phyloP scores from a whole-genome alignment of 2,329 filamentous ascomycete genomes.

The Ceratocystis cacaofunesta region DNA sequence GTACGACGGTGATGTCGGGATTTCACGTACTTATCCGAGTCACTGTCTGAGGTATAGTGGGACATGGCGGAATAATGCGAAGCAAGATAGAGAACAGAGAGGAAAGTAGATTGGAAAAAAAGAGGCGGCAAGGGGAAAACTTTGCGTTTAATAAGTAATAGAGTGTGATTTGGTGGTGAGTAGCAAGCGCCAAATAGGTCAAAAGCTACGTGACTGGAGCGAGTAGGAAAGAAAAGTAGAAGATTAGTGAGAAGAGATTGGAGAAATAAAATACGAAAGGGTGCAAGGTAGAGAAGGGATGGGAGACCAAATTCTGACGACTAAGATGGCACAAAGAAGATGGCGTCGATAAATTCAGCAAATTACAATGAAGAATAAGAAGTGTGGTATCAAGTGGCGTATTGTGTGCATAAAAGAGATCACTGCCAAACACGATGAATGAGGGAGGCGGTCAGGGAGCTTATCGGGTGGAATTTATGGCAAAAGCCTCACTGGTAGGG shows the following conservation, averaged over 20 bases:
- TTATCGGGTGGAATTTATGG: neutral
- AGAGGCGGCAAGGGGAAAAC: neutral
- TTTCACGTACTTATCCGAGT: neutral
- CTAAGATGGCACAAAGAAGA: neutral
- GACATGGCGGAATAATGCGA: neutral
- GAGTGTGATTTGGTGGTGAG: neutral
- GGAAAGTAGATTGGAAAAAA: neutral
- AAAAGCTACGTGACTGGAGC: neutral
- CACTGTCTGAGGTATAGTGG: neutral
- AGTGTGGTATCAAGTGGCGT: neutral
- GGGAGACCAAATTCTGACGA: neutral
- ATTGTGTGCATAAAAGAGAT: neutral
- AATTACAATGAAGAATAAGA: neutral
- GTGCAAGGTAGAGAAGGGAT: neutral
- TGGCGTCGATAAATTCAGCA: neutral
- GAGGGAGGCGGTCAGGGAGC: neutral
- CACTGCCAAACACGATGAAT: neutral
- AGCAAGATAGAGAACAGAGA: neutral
- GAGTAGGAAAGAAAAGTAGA: neutral
- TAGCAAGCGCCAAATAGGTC: neutral
- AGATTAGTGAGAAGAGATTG: neutral
- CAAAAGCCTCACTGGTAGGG: neutral
- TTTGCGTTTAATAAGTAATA: neutral
- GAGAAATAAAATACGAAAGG: neutral
- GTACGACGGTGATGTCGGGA: neutral